Base-by-base conservation (phyloP, 345 rosid genomes). In the Pelargonium nanum region DNA sequence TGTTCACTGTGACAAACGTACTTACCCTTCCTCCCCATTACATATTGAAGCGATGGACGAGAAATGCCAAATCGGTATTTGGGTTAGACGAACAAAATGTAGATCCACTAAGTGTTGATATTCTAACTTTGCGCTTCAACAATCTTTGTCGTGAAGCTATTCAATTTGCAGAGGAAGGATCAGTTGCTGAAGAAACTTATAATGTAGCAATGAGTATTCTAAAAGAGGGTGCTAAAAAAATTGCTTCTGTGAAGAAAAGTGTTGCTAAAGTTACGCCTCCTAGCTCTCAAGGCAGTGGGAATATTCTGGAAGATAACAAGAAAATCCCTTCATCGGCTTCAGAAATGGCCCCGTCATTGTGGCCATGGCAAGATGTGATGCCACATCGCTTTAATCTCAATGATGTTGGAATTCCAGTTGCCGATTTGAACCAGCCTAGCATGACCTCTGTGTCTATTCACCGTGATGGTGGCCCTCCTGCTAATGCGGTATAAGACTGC, bases 1-100 rank as follows among this genome's bases (percentile, higher is more conserved):
- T 82, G 56, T 85, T 82, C 72, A 80, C 87, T 1, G 87, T 85
- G 26, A 80, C 87, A 55, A 85, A 82, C 73, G 80, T 85, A 55
- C 80, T 80, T 51, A 80, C 79, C 60, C 83, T 85, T 72, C 90
- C 90, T 32, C 54, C 77, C 19, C 82, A 78, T 34, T 85, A 78
- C 57, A 70, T 85, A 65, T 66, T 82, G 64, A 80, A 78, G 61
- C 72, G 90, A 26, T 85, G 90, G 87, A 74, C 87, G 53, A 74
- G 76, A 61, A 82, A 72, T 78, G 87, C 83, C 55, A 85, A 78
- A 72, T 75, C 74, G 66, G 67, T 59, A 67, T 67, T 75, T 67
- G 78, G 72, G 53, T 63, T 67, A 51, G 85, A 76, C 57, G 83
- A 78, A 56, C 74, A 63, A 22, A 68, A 53, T 55, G 57, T 70